Evolutionary conservation across 148 eudicot genomes (phyloP).

Genomic region (Fallopia convolvulus): DNA sequence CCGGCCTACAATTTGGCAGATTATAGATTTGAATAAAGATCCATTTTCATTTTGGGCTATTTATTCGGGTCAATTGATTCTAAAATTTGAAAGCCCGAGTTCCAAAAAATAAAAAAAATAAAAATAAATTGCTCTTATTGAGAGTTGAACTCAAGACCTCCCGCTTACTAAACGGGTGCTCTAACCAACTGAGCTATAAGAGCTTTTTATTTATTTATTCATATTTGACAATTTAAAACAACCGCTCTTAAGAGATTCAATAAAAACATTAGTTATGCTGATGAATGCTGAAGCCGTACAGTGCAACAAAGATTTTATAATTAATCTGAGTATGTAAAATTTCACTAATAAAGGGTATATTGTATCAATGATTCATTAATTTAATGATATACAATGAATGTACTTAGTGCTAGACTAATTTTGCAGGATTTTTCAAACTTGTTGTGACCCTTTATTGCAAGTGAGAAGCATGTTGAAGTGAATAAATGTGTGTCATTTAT

Average conservation of each 20-base stretch:
- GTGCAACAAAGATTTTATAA: no score
- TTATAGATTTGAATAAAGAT: not conserved
- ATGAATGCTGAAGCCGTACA: no score
- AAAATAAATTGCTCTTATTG: not conserved
- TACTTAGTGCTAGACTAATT: not conserved
- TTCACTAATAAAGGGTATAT: no score
- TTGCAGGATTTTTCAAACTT: not conserved
- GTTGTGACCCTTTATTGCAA: not conserved
- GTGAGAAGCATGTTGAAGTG: no score
- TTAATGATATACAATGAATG: not conserved
- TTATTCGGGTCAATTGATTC: not conserved
- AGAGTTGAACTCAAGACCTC: conserved; percentile 22
- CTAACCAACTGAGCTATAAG: conserved; percentile 20
- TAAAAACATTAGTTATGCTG: no score
- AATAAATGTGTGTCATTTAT: no score
- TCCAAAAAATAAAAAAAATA: not conserved
- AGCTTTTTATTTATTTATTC: not conserved
- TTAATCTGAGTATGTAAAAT: no score
- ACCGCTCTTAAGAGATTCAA: no score
- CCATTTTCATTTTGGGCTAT: not conserved
- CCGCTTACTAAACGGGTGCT: conserved; percentile 23
- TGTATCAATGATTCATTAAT: no score
- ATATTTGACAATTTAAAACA: no score
- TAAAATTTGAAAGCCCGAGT: not conserved
- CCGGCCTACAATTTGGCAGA: not conserved